phyloP scores from a whole-genome alignment of 768 basidiomycete genomes.

The Pholiota molesta region DNA sequence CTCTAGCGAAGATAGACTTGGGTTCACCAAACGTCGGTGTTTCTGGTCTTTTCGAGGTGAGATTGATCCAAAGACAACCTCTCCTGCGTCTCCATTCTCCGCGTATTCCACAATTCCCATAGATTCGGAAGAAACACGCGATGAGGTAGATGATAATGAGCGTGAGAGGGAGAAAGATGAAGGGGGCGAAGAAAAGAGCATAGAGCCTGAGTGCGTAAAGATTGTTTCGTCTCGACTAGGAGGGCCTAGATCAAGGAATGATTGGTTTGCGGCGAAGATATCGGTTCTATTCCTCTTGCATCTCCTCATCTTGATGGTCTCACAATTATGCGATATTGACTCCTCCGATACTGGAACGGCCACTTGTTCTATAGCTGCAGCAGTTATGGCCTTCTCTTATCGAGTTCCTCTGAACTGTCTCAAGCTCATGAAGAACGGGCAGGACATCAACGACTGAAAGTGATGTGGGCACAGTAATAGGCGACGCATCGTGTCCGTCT shows the following conservation, averaged over 20 bases:
- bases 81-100: constrained; percentile 2
- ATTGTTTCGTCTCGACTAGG: not conserved
- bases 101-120: constrained; percentile 10
- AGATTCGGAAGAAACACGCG: constrained; percentile 31
- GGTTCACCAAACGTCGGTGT: constrained; percentile 3
- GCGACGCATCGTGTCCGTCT: constrained; percentile 9
- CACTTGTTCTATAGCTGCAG: not conserved
- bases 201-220: constrained; percentile 8
- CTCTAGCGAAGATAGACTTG: constrained; percentile 22
- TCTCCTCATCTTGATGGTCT: not conserved
- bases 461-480: not conserved
- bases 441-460: not conserved
- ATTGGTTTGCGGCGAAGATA: not conserved
- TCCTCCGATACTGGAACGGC: not conserved
- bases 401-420: not conserved
- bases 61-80: not conserved
- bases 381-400: not conserved
- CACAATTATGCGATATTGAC: not conserved
- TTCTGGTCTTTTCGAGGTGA: not conserved
- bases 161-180: constrained; percentile 43
- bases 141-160: constrained; percentile 41
- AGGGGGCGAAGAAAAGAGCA: constrained; percentile 27
- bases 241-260: not conserved
- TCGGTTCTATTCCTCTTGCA: constrained; percentile 8
- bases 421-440: not conserved